Evolutionary conservation across 2,329 filamentous ascomycete genomes (phyloP), one percentile per base, ranked within the genome.

Genomic region (Tolypocladium album): DNA sequence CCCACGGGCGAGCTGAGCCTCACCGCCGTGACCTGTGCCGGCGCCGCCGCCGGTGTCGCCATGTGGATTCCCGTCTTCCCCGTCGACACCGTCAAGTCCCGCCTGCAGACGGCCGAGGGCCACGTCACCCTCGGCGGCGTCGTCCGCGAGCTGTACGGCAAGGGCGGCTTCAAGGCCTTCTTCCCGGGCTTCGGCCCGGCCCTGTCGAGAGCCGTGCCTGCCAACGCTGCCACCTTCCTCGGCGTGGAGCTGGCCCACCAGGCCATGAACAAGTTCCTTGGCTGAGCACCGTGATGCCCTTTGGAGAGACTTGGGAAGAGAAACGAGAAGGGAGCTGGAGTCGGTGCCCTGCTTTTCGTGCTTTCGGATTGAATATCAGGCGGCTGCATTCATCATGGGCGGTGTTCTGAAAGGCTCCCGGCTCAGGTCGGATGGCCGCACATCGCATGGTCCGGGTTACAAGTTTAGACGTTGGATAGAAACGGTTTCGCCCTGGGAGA

Each of bases 61-160:
- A 99, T 99, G 94, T 99, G 94, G 94, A 94, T 97, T 66, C 92
- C 94, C 59, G 92, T 99, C 50, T 99, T 99, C 83, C 94, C 94
- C 27, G 83, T 99, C 64, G 94, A 99, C 71, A 99, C 94, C 0
- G 87, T 99, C 77, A 99, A 99, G 84, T 92, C 88, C 64, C 82
- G 92, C 43, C 78, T 99, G 72, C 94, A 99, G 81, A 96, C 90
- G 52, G 91, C 91, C 50, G 89, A 94, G 70, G 92, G 91, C 56
- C 88, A 88, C 66, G 87, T 92, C 57, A 90, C 88, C 0, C 85
- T 99, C 58, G 83, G 86, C 20, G 87, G 89, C 9, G 90, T 94
- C 39, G 84, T 99, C 58, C 82, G 84, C 64, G 85, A 91, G 59
- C 79, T 99, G n/a, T 96, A 96, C 71, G 86, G 79, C 42, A 87